Base-by-base conservation (phyloP, 805 yeast genomes). In the Scheffersomyces stipitis region DNA sequence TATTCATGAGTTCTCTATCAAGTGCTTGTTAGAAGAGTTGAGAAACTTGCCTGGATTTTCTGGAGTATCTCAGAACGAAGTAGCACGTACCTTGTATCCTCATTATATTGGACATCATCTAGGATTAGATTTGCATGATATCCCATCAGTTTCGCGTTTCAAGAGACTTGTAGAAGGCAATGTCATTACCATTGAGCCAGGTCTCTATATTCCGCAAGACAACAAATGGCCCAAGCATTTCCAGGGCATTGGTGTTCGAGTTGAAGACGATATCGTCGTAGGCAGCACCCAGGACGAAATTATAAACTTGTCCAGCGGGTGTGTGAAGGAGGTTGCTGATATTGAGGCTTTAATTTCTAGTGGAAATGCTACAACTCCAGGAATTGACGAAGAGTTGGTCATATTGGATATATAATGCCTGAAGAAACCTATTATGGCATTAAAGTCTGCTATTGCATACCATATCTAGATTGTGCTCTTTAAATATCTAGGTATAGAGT, bases 21-120 rank as follows among this genome's bases (percentile, higher is more conserved):
- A 62, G 3, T 58, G 66, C 27, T 68, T 91, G 67, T 73, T 75
- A 18, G 58, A 64, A 34, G 96, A 86, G 46, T 66, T 93, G 39
- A 71, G 73, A 41, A 82, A 86, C 46, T 72, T 83, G 31, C 58
- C 71, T 1, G 97, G 98, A 0, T 78, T 90, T 47, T 48, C 68
- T 1, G 56, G 64, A 15, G 56, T 82, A 15, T 68, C 73, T 31
- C 70, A 68, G 20, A 64, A 73, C 60, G 83, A 81, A 34, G 71
- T 80, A 30, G 62, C 73, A 26, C 54, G 78, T 26, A 44, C 45
- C 15, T 62, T 85, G 26, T 93, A 90, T 55, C 98, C 98, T 0
- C 99, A 93, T 60, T 89, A 86, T 56, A 82, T 93, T 48, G 99
- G 99, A 4, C 99, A 93, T 60, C 89, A 93, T 54, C 68, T 93